A percentile compares a stretch with the other conserved stretches of the same genome.
phyloP scores from a whole-genome alignment of 1,284 basidiomycete species.

The Bondarzewia mesenterica region DNA sequence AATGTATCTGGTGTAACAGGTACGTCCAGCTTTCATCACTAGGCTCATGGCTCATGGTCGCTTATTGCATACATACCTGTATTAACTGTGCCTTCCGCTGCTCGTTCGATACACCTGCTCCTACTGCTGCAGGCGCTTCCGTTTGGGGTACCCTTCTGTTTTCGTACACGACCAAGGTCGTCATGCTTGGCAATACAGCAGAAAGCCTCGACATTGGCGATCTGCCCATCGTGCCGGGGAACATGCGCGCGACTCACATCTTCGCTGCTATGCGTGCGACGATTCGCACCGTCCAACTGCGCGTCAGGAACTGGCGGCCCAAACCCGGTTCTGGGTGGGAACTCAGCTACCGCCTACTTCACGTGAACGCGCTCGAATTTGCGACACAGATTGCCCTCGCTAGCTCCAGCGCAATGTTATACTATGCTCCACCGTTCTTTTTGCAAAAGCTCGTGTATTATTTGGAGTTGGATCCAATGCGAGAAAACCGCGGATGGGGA shows the following conservation, averaged over 20 bases:
- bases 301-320: conserved; percentile 36
- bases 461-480: conserved; percentile 54
- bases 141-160: conserved; percentile 64
- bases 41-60: background rate
- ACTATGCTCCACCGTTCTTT: conserved; percentile 77
- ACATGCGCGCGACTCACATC: conserved; percentile 57
- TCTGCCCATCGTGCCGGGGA: conserved; percentile 67
- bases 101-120: background rate
- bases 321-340: conserved; percentile 52
- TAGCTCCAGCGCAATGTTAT: conserved; percentile 53
- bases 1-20: conserved; percentile 61
- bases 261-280: conserved; percentile 32
- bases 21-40: conserved; percentile 20
- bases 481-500: conserved; percentile 57
- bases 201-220: conserved; percentile 79
- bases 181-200: conserved; percentile 70
- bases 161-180: conserved; percentile 77
- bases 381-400: conserved; percentile 47
- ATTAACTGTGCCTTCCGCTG: background rate
- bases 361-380: conserved; percentile 41
- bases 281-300: conserved; percentile 30
- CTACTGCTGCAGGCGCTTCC: conserved; percentile 17
- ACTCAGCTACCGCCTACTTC: conserved; percentile 49
- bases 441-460: conserved; percentile 65
- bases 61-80: background rate